Percentiles rank a stretch among this genome's conserved stretches.
Conservation (phyloP, 805 yeast species). For the Phaffomyces antillensis region DNA sequence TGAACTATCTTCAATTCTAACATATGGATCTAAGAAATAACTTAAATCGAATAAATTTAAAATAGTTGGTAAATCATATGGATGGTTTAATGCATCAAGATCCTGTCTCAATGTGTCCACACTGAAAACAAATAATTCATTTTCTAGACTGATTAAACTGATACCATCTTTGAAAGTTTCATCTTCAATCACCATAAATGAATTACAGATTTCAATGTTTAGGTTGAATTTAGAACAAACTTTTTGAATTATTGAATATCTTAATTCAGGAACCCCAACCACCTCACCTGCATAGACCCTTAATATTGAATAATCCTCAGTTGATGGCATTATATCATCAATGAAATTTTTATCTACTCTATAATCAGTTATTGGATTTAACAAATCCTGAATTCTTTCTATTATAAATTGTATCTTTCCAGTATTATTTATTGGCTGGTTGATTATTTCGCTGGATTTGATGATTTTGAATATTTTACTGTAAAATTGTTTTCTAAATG, state of each 20-base stretch:
- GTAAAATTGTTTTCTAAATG: constrained; percentile 9
- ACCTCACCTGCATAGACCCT: constrained; percentile 8
- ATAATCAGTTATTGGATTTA: constrained; percentile 1
- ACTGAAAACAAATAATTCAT: neutral
- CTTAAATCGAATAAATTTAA: constrained; percentile 1
- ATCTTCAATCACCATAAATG: constrained; percentile 2
- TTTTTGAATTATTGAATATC: constrained; percentile 5
- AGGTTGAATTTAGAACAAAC: constrained; percentile 1
- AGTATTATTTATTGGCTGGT: neutral
- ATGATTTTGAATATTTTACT: neutral
- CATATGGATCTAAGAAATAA: constrained; percentile 1
- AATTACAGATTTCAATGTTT: constrained; percentile 1
- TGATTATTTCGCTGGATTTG: neutral
- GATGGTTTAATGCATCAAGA: neutral
- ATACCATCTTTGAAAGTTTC: neutral
- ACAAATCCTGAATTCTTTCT: neutral
- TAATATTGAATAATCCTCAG: constrained; percentile 7
- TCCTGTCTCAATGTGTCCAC: neutral
- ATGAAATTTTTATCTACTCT: constrained; percentile 3
- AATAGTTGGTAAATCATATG: constrained; percentile 1
- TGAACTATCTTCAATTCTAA: constrained; percentile 5
- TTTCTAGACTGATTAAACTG: constrained; percentile 1
- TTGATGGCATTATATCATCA: constrained; percentile 6
- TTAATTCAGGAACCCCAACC: constrained; percentile 4
- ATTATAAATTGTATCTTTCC: neutral